These are phyloP conservation scores for Rheum nobile DNA, from an alignment of 148 eudicot genomes.

Conservation along the genomic window DNA sequence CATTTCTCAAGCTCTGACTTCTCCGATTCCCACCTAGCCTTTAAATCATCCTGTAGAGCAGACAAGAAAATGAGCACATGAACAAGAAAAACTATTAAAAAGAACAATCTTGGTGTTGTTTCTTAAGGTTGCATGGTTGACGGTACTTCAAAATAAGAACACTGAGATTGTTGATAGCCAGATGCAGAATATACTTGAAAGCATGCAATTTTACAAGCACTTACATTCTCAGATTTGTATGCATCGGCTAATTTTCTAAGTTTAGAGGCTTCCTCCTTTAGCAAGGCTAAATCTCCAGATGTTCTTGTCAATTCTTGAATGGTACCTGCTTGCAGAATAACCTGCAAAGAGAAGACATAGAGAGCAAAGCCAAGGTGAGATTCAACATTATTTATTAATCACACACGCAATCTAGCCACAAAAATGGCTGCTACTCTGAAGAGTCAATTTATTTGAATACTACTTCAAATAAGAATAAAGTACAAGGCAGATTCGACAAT, in stretches of 20 bases:
- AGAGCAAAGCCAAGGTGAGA: neutral
- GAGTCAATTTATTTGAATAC: neutral
- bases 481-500: neutral
- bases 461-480: neutral
- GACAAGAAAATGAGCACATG: neutral
- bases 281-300: slow-evolving; percentile 55
- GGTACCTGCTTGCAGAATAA: slow-evolving; percentile 83
- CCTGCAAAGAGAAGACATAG: slow-evolving; percentile 22
- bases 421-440: neutral
- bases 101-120: neutral
- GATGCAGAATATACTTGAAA: neutral
- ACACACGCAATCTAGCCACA: neutral
- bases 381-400: neutral
- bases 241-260: slow-evolving; percentile 44
- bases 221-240: slow-evolving; percentile 63
- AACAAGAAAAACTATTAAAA: neutral
- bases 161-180: neutral
- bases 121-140: neutral
- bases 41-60: slow-evolving; percentile 38
- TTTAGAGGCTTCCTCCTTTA: slow-evolving; percentile 59
- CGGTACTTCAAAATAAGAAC: neutral
- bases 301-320: slow-evolving; percentile 90
- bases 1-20: slow-evolving; percentile 49
- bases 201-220: neutral
- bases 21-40: slow-evolving; percentile 58